Evolutionary conservation across 1,139 yeast genomes (phyloP).

Genomic region (Candida tropicalis): DNA sequence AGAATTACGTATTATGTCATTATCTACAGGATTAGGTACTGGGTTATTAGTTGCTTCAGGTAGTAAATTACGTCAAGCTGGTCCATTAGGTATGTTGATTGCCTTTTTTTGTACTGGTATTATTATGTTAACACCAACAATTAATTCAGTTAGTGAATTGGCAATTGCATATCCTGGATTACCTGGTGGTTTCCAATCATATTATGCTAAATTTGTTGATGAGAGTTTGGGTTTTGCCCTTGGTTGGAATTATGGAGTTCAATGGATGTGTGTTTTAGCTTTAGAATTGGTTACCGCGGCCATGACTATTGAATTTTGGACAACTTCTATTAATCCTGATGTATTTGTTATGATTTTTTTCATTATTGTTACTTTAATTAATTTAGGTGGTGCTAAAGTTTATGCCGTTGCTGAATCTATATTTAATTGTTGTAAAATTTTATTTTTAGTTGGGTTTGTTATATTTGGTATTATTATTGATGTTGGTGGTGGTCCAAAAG

Average conservation of each 20-base stretch:
- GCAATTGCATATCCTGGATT: conserved; percentile 40
- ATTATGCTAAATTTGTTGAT: conserved; percentile 40
- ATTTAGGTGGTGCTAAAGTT: conserved; percentile 36
- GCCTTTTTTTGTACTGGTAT: conserved; percentile 36
- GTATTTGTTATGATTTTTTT: conserved; percentile 36
- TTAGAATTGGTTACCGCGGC: conserved; percentile 44
- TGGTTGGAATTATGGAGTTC: conserved; percentile 46
- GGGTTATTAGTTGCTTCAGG: conserved; percentile 46
- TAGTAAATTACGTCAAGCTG: conserved; percentile 33
- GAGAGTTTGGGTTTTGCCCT: conserved; percentile 43
- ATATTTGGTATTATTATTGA: conserved; percentile 33
- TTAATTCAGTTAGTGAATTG: conserved; percentile 37
- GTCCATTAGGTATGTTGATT: conserved; percentile 40
- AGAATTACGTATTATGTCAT: conserved; percentile 45
- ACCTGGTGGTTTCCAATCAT: conserved; percentile 43
- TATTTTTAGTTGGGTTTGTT: conserved; percentile 35
- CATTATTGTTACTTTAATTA: conserved; percentile 28
- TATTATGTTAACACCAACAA: conserved; percentile 33
- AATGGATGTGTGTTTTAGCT: conserved; percentile 42
- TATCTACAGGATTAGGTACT: conserved; percentile 47
- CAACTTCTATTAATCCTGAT: conserved; percentile 29
- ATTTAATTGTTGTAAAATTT: conserved; percentile 33
- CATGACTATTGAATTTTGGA: conserved; percentile 38
- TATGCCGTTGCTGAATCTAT: conserved; percentile 37
- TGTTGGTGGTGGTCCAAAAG: conserved; percentile 36